Percentiles rank a stretch among this genome's conserved stretches.
These are phyloP conservation scores for Leccinum longicurvipes DNA, from an alignment of 768 basidiomycete genomes.

Conservation along the genomic window DNA sequence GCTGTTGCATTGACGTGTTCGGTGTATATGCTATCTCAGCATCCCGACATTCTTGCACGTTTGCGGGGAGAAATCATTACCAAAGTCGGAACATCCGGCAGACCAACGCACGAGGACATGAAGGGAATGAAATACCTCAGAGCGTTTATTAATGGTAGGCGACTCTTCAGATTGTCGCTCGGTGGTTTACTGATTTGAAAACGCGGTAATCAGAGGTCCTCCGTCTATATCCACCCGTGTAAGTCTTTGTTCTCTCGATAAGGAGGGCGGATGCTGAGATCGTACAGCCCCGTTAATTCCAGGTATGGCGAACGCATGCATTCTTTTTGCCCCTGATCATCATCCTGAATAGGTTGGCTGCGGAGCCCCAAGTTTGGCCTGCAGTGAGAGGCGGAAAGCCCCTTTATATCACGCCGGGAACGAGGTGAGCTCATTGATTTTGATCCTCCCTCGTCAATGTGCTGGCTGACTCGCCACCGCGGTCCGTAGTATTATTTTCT, in stretches of 20 bases:
- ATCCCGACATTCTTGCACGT: slow-evolving; percentile 44
- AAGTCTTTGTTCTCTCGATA: not conserved
- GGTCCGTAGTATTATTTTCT: slow-evolving; percentile 10
- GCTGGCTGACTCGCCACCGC: not conserved
- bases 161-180: not conserved
- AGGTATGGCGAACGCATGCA: slow-evolving; percentile 14
- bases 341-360: slow-evolving; percentile 6
- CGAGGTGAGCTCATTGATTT: slow-evolving; percentile 15
- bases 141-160: slow-evolving; percentile 61
- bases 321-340: slow-evolving; percentile 1
- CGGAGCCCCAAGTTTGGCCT: slow-evolving; percentile 20
- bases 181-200: not conserved
- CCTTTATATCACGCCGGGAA: slow-evolving; percentile 48
- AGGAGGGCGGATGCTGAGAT: not conserved
- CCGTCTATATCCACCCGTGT: slow-evolving; percentile 32
- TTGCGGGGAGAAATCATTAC: slow-evolving; percentile 56
- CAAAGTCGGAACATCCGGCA: slow-evolving; percentile 45
- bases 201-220: slow-evolving; percentile 26
- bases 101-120: slow-evolving; percentile 56
- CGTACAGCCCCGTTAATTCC: slow-evolving; percentile 18
- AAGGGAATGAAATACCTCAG: slow-evolving; percentile 60
- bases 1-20: slow-evolving; percentile 34
- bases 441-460: not conserved
- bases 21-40: slow-evolving; percentile 47
- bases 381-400: slow-evolving; percentile 37